Conservation (phyloP, 352 stramenopile genomes). For the Heterotrichella gracilis region DNA sequence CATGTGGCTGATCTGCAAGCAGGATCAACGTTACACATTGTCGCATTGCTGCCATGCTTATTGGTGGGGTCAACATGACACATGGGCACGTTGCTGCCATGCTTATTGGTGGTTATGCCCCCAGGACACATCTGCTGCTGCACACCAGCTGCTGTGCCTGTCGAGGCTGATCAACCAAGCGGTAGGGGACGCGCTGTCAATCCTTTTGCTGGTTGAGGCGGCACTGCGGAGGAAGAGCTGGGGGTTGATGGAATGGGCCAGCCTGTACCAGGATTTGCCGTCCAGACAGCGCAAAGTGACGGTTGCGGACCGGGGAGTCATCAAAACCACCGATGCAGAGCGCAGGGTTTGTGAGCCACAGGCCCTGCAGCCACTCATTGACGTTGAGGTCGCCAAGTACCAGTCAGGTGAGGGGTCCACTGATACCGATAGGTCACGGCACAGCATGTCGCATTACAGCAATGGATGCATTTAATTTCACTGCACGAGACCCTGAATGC, state of each 20-base stretch:
- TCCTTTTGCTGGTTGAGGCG: conserved; percentile 72
- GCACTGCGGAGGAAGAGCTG: conserved; percentile 51
- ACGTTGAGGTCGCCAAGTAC: conserved; percentile 19
- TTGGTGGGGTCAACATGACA: too few relatives aligned
- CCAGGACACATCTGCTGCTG: too few relatives aligned
- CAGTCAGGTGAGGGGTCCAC: conserved; percentile 14
- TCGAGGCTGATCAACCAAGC: conserved; percentile 70
- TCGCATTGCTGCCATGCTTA: too few relatives aligned
- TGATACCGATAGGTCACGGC: too few relatives aligned
- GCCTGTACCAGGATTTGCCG: conserved; percentile 67
- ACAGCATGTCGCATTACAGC: too few relatives aligned
- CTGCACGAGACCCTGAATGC: too few relatives aligned
- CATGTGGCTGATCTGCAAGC: too few relatives aligned
- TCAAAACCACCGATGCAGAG: conserved; percentile 36
- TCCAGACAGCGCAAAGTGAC: conserved; percentile 31
- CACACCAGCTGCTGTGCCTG: conserved; percentile 40
- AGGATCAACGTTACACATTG: too few relatives aligned
- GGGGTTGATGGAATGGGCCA: conserved; percentile 52
- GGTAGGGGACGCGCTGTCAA: conserved; percentile 76
- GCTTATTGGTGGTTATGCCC: too few relatives aligned
- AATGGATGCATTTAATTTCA: too few relatives aligned
- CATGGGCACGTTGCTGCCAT: too few relatives aligned
- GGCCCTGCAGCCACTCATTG: conserved; percentile 22
- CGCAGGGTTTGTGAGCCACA: conserved; percentile 23
- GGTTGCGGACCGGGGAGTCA: conserved; percentile 31